phyloP scores from a whole-genome alignment of 1,284 basidiomycete species.

The Ganoderma multipileum region DNA sequence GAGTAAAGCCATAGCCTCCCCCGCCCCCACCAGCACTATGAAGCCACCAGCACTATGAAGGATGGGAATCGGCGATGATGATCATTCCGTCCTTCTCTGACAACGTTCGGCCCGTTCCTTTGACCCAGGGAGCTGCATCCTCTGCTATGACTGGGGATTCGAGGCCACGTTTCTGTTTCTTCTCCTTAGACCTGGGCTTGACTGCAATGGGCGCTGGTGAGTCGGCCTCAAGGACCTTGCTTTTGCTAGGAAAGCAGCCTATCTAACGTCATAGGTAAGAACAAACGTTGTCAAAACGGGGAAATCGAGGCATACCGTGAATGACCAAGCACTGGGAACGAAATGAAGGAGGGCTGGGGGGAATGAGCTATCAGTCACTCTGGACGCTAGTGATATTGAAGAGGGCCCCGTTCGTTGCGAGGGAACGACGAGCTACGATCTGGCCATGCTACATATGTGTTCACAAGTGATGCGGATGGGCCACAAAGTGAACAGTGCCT shows the following conservation, averaged over 20 bases:
- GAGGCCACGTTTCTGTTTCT: constrained; percentile 29
- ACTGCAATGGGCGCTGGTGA: constrained; percentile 18
- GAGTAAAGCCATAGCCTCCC: neutral
- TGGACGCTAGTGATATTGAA: constrained; percentile 15
- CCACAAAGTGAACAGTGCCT: neutral
- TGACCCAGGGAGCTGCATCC: constrained; percentile 44
- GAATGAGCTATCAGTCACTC: constrained; percentile 3
- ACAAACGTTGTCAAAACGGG: neutral
- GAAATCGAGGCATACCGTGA: constrained; percentile 20
- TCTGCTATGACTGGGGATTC: constrained; percentile 40
- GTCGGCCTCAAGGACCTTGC: constrained; percentile 35
- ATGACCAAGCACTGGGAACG: constrained; percentile 14
- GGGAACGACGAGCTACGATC: constrained; percentile 24
- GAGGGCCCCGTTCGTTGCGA: constrained; percentile 22
- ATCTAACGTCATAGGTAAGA: constrained; percentile 28
- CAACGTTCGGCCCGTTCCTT: constrained; percentile 34
- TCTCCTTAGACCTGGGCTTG: constrained; percentile 23
- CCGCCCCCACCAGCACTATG: neutral
- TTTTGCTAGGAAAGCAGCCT: constrained; percentile 56
- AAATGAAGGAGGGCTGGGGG: constrained; percentile 5
- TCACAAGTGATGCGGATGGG: constrained; percentile 21
- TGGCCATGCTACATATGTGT: constrained; percentile 1
- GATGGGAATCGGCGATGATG: constrained; percentile 28
- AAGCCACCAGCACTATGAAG: constrained; percentile 10
- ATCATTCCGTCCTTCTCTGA: constrained; percentile 36